Conservation (phyloP, 2,329 filamentous ascomycete species). For the Neurospora sp. region DNA sequence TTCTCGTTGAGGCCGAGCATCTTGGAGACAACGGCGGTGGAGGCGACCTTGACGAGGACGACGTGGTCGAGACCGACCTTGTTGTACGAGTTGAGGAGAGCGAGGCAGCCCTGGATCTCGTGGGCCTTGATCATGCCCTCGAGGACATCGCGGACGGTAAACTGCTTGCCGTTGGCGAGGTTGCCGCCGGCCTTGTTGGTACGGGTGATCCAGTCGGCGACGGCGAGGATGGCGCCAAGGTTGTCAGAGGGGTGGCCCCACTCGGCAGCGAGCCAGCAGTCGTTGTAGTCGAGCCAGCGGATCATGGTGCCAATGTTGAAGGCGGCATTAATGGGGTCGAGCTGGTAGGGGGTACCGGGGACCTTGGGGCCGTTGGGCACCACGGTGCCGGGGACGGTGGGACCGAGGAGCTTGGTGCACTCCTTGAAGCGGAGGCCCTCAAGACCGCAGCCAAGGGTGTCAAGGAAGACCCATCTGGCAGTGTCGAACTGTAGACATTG, state of each 20-base stretch:
- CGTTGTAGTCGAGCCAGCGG: constrained; percentile 98
- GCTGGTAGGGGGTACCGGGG: constrained; percentile 82
- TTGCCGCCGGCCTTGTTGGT: constrained; percentile 70
- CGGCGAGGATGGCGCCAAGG: constrained; percentile 88
- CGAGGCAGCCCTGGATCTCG: constrained; percentile 95
- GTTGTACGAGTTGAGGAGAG: constrained; percentile 97
- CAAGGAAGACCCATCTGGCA: constrained; percentile 90
- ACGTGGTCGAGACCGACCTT: constrained; percentile 98
- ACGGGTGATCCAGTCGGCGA: constrained; percentile 94
- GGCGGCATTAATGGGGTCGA: constrained; percentile 89
- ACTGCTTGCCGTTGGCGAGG: constrained; percentile 76
- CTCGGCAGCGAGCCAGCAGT: constrained; percentile 98
- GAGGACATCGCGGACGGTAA: constrained; percentile 82
- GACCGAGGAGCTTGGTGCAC: constrained; percentile 89
- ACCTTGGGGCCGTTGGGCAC: constrained; percentile 90
- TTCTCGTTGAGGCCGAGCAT: constrained; percentile 83
- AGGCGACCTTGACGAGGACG: constrained; percentile 94
- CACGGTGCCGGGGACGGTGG: constrained; percentile 77
- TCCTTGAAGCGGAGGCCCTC: constrained; percentile 93
- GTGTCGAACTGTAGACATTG: constrained; percentile 67
- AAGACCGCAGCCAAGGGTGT: constrained; percentile 92
- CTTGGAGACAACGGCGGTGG: constrained; percentile 86
- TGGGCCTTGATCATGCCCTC: constrained; percentile 99
- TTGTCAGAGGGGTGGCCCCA: constrained; percentile 99
- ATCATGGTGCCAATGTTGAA: constrained; percentile 99